phyloP scores from a whole-genome alignment of 2,329 filamentous ascomycete genomes.

The Aspergillus sojae region DNA sequence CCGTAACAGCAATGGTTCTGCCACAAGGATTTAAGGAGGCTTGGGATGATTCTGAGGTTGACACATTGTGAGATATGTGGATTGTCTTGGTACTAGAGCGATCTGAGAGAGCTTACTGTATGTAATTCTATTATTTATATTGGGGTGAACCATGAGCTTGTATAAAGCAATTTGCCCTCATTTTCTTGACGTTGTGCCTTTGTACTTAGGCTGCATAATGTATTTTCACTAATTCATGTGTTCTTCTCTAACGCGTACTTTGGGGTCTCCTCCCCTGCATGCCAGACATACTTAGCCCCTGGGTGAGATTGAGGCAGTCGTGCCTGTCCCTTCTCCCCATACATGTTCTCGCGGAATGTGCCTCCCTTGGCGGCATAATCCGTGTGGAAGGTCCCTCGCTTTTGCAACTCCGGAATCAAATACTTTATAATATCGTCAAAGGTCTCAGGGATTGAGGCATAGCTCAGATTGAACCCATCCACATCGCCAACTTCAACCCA shows the following conservation, averaged over 20 bases:
- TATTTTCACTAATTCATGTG: background rate
- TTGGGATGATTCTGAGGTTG: background rate
- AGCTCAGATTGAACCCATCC: slow-evolving; percentile 40
- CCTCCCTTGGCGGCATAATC: slow-evolving; percentile 41
- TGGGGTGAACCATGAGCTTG: background rate
- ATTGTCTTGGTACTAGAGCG: background rate
- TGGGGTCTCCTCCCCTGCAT: slow-evolving; percentile 35
- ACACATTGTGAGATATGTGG: no score
- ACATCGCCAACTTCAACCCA: slow-evolving; percentile 40
- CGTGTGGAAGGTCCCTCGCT: slow-evolving; percentile 42
- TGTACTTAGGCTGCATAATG: background rate
- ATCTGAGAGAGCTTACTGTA: background rate
- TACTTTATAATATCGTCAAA: slow-evolving; percentile 40
- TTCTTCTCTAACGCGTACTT: slow-evolving; percentile 27
- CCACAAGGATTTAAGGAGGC: rapidly evolving
- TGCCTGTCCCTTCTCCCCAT: slow-evolving; percentile 33
- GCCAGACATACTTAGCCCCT: slow-evolving; percentile 41
- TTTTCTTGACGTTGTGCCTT: background rate
- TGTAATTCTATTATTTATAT: background rate
- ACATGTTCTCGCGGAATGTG: slow-evolving; percentile 44
- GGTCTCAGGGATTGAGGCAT: slow-evolving; percentile 37
- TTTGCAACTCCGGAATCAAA: slow-evolving; percentile 36
- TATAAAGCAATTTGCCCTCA: background rate
- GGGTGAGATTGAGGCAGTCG: slow-evolving; percentile 39
- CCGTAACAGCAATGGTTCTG: no score